phyloP scores from a whole-genome alignment of 345 rosid genomes.

The Syzygium oleosum region DNA sequence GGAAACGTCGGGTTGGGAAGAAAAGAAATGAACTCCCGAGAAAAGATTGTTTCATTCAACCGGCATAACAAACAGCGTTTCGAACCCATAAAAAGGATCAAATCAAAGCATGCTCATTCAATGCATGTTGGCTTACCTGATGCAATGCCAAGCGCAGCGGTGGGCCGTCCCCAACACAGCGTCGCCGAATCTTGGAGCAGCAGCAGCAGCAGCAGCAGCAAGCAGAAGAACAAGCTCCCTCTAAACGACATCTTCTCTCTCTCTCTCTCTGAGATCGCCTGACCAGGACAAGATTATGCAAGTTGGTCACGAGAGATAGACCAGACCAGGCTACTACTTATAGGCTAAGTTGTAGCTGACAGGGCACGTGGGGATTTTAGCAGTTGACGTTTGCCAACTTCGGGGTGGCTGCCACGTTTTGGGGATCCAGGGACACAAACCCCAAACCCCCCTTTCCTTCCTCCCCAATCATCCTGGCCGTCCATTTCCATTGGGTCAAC shows the following conservation, averaged over 20 bases:
- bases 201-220: background rate
- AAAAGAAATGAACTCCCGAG: background rate
- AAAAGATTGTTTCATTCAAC: background rate
- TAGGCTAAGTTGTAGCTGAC: background rate
- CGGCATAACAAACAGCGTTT: background rate
- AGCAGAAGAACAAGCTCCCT: background rate
- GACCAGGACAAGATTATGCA: background rate
- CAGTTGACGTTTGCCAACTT: background rate
- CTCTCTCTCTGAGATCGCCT: background rate
- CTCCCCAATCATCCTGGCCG: background rate
- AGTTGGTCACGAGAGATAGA: background rate
- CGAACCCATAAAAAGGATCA: background rate
- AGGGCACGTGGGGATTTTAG: background rate
- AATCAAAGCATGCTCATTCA: background rate
- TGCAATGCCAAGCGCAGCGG: background rate
- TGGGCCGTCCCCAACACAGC: background rate
- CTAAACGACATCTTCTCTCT: background rate
- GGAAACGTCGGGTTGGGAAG: background rate
- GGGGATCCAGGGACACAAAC: background rate
- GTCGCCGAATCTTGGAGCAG: background rate
- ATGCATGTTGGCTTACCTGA: background rate
- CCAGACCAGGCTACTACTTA: background rate
- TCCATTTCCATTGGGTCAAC: background rate
- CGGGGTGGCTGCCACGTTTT: background rate
- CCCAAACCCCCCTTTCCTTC: background rate